phyloP scores from a whole-genome alignment of 2,329 filamentous ascomycete genomes.

The Venturiaceae sp. region DNA sequence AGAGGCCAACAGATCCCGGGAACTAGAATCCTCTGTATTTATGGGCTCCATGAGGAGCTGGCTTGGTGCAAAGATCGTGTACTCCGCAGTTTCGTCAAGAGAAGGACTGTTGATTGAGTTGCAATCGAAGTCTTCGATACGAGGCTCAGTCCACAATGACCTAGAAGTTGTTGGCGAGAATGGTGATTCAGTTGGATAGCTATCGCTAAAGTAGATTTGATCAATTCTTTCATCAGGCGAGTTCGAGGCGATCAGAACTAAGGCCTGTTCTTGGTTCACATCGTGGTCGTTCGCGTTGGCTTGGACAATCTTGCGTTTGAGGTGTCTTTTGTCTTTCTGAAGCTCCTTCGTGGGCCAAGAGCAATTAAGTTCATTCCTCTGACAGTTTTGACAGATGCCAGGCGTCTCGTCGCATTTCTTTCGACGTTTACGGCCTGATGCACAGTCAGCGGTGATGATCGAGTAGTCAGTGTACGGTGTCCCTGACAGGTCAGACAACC shows the following conservation, averaged over 20 bases:
- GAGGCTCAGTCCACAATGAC: background rate
- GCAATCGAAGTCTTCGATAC: background rate
- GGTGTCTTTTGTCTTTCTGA: background rate
- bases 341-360: background rate
- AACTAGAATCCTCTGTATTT: background rate
- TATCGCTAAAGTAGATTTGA: background rate
- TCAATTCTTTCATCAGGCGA: background rate
- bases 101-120: too few relatives aligned
- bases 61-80: background rate
- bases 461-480: background rate
- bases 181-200: background rate
- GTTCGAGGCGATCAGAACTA: background rate
- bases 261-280: background rate
- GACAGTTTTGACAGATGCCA: background rate
- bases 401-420: slow-evolving; percentile 4
- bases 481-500: slow-evolving; percentile 1
- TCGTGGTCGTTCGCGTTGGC: background rate
- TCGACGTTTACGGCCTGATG: background rate
- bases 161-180: background rate
- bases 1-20: background rate
- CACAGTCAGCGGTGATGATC: background rate
- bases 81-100: background rate
- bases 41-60: background rate
- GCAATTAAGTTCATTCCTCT: background rate
- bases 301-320: background rate